These are phyloP conservation scores for Parmelia sp. DNA, from an alignment of 495 filamentous ascomycete species.

Conservation along the genomic window DNA sequence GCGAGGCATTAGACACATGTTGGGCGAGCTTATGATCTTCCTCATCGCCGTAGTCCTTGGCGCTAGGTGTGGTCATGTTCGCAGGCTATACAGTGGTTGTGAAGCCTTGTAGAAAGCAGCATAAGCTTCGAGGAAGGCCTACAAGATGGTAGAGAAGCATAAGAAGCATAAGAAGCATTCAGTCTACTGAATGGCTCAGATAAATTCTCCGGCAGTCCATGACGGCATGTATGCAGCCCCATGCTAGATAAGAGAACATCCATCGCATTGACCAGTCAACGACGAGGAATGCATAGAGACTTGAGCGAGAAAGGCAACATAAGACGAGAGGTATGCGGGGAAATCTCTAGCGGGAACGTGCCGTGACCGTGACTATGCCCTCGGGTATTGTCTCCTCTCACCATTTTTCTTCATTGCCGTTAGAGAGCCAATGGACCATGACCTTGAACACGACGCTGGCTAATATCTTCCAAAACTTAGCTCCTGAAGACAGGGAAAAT, in stretches of 20 bases:
- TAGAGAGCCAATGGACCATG: too few species aligned
- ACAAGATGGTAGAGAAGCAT: neutral
- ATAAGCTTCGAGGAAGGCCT: neutral
- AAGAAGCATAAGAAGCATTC: too few species aligned
- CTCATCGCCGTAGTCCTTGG: neutral
- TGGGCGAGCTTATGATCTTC: constrained; percentile 8
- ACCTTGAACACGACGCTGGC: neutral
- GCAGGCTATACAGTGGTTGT: neutral
- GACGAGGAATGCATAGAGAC: constrained; percentile 5
- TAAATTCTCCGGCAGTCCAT: neutral
- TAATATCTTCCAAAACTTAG: neutral
- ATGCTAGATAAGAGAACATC: neutral
- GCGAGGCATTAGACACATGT: constrained; percentile 9
- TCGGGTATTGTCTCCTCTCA: neutral
- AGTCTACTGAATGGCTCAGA: too few species aligned
- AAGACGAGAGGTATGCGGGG: neutral
- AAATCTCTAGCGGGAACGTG: neutral
- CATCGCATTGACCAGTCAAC: constrained; percentile 8
- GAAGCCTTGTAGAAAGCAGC: neutral
- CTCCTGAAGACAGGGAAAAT: neutral
- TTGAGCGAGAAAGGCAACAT: constrained; percentile 1
- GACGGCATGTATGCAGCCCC: constrained; percentile 5
- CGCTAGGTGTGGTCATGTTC: neutral
- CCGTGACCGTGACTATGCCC: neutral
- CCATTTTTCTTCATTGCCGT: neutral